Percentiles rank a stretch among this genome's conserved stretches.
Evolutionary conservation across 108 stramenopile species (phyloP).

Genomic region (Schizochytrium sp.): DNA sequence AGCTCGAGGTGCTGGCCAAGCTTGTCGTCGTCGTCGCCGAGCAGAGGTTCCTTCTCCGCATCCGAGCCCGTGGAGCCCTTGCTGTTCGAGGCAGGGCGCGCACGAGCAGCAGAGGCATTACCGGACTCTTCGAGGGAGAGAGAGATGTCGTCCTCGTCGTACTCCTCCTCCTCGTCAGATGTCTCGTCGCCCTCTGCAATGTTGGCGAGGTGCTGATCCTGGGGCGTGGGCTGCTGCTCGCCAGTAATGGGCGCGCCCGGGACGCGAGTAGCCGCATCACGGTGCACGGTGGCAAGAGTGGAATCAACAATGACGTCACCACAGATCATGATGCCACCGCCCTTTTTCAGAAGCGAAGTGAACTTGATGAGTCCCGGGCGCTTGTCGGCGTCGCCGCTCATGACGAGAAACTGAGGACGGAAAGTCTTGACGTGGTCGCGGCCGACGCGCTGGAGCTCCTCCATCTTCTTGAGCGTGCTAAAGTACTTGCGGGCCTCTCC

Average conservation of each 20-base stretch:
- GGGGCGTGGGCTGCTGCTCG: no score
- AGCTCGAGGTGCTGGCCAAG: not conserved
- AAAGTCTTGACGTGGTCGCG: slow-evolving; percentile 25
- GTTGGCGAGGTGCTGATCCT: no score
- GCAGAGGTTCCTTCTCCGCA: not conserved
- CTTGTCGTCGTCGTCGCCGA: not conserved
- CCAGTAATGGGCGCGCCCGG: not conserved
- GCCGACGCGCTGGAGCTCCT: not conserved
- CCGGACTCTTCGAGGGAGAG: not conserved
- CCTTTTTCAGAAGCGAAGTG: not conserved
- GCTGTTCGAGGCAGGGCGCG: no score
- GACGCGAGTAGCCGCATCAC: not conserved
- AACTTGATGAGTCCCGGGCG: not conserved
- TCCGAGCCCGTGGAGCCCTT: no score
- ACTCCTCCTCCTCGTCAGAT: not conserved
- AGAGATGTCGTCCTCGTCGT: not conserved
- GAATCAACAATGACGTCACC: not conserved
- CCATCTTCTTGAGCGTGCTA: not conserved
- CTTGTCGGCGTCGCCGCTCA: not conserved
- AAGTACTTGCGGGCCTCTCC: slow-evolving; percentile 2
- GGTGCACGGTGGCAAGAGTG: not conserved
- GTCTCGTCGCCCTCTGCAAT: not conserved
- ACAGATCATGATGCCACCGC: not conserved
- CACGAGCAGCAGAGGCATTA: not conserved
- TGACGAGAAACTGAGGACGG: slow-evolving; percentile 20